Evolutionary conservation across 2,329 filamentous ascomycete genomes (phyloP).

Genomic region (Pseudocercospora cruenta): DNA sequence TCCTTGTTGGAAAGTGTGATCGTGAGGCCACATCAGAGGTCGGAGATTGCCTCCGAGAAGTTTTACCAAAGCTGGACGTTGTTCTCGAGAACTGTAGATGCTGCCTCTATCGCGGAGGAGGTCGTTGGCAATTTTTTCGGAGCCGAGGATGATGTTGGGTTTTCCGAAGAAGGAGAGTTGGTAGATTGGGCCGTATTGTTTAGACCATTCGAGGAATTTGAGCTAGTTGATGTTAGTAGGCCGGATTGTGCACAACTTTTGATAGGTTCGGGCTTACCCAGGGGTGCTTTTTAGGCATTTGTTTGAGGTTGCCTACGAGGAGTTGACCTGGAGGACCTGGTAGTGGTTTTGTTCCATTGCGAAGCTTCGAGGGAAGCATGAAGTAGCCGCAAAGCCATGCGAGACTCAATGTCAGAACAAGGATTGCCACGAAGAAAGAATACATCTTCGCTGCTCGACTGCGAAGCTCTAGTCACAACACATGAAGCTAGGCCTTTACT

Average conservation of each 20-base stretch:
- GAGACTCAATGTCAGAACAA: not conserved
- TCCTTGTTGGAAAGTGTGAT: not conserved
- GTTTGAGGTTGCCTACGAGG: not conserved
- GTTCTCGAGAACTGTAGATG: constrained; percentile 44
- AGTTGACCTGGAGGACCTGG: not conserved
- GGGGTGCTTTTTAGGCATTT: constrained; percentile 38
- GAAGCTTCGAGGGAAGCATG: not conserved
- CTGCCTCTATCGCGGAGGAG: constrained; percentile 47
- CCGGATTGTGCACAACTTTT: too few relatives aligned
- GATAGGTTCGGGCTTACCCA: too few relatives aligned
- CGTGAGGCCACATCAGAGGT: not conserved
- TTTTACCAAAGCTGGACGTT: constrained; percentile 41
- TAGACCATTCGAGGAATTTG: constrained; percentile 45
- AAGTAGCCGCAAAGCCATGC: not conserved
- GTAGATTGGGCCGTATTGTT: constrained; percentile 48
- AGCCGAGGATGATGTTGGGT: constrained; percentile 43
- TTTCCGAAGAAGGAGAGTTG: constrained; percentile 49
- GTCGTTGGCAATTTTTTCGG: constrained; percentile 48
- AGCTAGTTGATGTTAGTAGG: constrained; percentile 21
- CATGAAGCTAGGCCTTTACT: too few relatives aligned
- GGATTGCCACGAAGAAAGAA: not conserved
- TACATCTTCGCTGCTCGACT: not conserved
- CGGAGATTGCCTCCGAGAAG: not conserved
- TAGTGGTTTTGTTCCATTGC: not conserved
- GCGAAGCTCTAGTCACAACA: too few relatives aligned